These are phyloP conservation scores for Amylocystis lapponica DNA, from an alignment of 768 basidiomycete genomes.

Conservation along the genomic window DNA sequence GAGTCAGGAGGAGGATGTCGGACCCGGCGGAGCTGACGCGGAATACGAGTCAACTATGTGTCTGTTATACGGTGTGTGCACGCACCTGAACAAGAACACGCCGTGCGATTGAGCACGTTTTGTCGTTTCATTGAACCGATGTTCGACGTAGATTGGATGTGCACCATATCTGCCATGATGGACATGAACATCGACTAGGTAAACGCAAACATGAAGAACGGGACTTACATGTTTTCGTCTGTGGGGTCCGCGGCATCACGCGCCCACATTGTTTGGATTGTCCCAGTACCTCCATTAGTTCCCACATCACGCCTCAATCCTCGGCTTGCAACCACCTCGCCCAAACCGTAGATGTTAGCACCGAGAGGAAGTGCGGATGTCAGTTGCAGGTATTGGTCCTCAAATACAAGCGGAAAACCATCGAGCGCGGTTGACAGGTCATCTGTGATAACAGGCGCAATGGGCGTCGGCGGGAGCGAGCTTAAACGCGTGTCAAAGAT, in stretches of 20 bases:
- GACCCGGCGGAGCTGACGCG: slow-evolving; percentile 54
- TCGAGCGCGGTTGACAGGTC: slow-evolving; percentile 54
- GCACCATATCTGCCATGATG: slow-evolving; percentile 48
- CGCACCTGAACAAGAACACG: slow-evolving; percentile 66
- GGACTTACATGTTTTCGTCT: slow-evolving; percentile 56
- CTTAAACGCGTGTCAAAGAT: slow-evolving; percentile 66
- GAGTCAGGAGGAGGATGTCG: slow-evolving; percentile 66
- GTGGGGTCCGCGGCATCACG: slow-evolving; percentile 56
- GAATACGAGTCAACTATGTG: not conserved
- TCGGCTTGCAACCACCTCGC: slow-evolving; percentile 64
- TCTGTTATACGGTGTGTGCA: too few species aligned
- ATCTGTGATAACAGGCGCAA: slow-evolving; percentile 43
- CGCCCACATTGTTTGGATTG: slow-evolving; percentile 64
- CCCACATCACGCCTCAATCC: slow-evolving; percentile 62
- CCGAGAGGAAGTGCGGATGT: slow-evolving; percentile 58
- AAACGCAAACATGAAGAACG: not conserved
- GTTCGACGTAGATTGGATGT: slow-evolving; percentile 68
- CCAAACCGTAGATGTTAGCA: slow-evolving; percentile 74
- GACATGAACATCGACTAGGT: not conserved
- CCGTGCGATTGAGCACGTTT: slow-evolving; percentile 60
- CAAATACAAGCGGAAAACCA: slow-evolving; percentile 67
- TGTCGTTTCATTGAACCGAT: slow-evolving; percentile 49
- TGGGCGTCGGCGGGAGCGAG: slow-evolving; percentile 56
- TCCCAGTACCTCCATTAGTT: slow-evolving; percentile 41
- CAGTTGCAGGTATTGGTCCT: slow-evolving; percentile 74